A percentile compares a stretch with the other conserved stretches of the same genome.
Conservation (phyloP, 2,329 filamentous ascomycete species). For the Aspergillus quadrilineatus region DNA sequence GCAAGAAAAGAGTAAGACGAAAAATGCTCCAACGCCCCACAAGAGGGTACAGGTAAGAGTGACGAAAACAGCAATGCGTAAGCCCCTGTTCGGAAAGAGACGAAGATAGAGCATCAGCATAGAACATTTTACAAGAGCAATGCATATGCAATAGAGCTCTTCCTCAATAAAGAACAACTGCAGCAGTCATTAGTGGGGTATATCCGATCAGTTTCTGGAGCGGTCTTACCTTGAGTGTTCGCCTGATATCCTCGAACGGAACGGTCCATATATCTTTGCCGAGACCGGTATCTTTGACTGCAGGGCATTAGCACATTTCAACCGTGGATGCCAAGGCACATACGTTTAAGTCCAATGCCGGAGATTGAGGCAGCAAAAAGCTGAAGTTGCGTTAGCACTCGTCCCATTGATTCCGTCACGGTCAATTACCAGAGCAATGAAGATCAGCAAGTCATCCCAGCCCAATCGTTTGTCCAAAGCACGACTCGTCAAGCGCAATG, state of each 20-base stretch:
- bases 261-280: conserved; percentile 8
- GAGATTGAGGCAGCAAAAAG: conserved; percentile 1
- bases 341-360: conserved; percentile 3
- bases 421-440: neutral
- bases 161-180: conserved; percentile 10
- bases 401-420: neutral
- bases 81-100: conserved; percentile 2
- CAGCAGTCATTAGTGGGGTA: neutral
- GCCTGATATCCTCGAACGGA: conserved; percentile 4
- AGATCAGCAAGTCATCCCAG: conserved; percentile 4
- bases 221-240: conserved; percentile 1
- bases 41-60: neutral
- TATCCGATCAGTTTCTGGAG: neutral
- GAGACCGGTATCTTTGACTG: conserved; percentile 5
- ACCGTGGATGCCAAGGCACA: neutral
- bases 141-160: conserved; percentile 3
- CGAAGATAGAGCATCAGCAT: conserved; percentile 5
- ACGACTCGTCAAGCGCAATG: neutral
- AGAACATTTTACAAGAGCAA: conserved; percentile 3
- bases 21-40: neutral
- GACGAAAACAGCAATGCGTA: neutral
- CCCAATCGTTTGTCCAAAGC: neutral
- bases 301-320: neutral
- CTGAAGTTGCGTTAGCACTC: neutral
- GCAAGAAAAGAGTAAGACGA: conserved; percentile 5